Conservation (phyloP, 2,329 filamentous ascomycete genomes). For the Zymoseptoria brevis region DNA sequence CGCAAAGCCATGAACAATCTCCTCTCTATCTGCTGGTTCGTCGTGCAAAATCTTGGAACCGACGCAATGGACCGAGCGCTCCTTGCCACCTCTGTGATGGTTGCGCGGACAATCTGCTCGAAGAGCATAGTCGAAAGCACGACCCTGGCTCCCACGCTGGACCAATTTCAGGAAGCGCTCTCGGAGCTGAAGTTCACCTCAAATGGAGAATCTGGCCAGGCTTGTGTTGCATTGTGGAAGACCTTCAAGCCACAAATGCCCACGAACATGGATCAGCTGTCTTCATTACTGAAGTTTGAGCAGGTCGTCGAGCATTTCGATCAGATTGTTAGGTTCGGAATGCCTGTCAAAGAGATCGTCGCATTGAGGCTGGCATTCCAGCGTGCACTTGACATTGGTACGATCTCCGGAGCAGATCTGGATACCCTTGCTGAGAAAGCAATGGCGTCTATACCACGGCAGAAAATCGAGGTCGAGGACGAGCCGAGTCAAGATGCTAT, state of each 20-base stretch:
- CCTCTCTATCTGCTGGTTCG: slow-evolving; percentile 8
- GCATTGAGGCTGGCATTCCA: slow-evolving; percentile 21
- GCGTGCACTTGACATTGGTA: slow-evolving; percentile 15
- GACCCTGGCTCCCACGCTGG: neutral
- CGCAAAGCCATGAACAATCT: slow-evolving; percentile 1
- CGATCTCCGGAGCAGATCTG: slow-evolving; percentile 8
- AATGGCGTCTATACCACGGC: slow-evolving; percentile 8
- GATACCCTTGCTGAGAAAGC: slow-evolving; percentile 14
- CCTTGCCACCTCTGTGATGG: slow-evolving; percentile 10
- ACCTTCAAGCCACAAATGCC: slow-evolving; percentile 56
- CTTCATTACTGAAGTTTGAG: slow-evolving; percentile 37
- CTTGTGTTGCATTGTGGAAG: slow-evolving; percentile 44
- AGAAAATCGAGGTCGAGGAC: neutral
- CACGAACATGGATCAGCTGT: slow-evolving; percentile 30
- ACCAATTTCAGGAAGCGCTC: neutral
- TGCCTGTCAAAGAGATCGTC: slow-evolving; percentile 19
- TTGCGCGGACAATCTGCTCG: slow-evolving; percentile 7
- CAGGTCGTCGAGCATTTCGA: slow-evolving; percentile 41
- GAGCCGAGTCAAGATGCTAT: slow-evolving; percentile 6
- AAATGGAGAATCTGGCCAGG: slow-evolving; percentile 10
- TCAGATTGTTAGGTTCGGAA: slow-evolving; percentile 16
- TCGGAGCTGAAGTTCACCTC: slow-evolving; percentile 2
- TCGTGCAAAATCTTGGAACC: slow-evolving; percentile 7
- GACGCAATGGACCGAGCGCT: slow-evolving; percentile 9
- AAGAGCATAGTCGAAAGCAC: neutral